Percentiles rank a stretch among this genome's conserved stretches.
Conservation (phyloP, 345 rosid species). For the Corchorus capsularis region DNA sequence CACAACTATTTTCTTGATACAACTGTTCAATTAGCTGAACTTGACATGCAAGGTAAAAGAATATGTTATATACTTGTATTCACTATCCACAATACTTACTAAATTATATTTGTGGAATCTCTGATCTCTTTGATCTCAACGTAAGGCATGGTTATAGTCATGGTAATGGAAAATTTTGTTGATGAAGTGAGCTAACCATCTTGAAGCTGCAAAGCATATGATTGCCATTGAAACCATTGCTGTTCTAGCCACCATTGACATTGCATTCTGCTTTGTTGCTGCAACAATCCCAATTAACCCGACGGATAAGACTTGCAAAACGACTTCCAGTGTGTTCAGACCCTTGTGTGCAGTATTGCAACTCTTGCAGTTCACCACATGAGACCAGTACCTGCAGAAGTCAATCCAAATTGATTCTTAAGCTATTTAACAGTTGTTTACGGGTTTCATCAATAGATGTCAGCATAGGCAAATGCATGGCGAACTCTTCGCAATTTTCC, state of each 20-base stretch:
- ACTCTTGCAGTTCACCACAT: slow-evolving; percentile 79
- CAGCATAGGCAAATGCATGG: background rate
- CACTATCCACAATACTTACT: background rate
- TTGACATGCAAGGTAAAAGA: background rate
- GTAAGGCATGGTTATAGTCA: slow-evolving; percentile 76
- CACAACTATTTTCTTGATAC: background rate
- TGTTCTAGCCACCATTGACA: slow-evolving; percentile 49
- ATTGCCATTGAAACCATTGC: slow-evolving; percentile 47
- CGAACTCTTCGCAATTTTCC: background rate
- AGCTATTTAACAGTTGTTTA: background rate
- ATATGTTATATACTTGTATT: background rate
- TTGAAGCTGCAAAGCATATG: slow-evolving; percentile 66
- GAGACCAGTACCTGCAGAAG: slow-evolving; percentile 72
- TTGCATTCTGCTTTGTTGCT: slow-evolving; percentile 41
- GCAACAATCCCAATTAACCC: slow-evolving; percentile 59
- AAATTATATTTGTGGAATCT: background rate
- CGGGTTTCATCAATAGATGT: background rate
- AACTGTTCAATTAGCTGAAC: background rate
- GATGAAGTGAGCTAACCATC: slow-evolving; percentile 72
- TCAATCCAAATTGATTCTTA: background rate
- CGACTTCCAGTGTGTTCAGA: slow-evolving; percentile 60
- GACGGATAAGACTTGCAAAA: slow-evolving; percentile 55
- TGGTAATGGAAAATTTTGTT: slow-evolving; percentile 72
- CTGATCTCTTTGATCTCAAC: slow-evolving; percentile 22
- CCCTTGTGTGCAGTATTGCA: slow-evolving; percentile 62